phyloP scores from a whole-genome alignment of 2,329 filamentous ascomycete genomes.

The Decorospora gaudefroyi region DNA sequence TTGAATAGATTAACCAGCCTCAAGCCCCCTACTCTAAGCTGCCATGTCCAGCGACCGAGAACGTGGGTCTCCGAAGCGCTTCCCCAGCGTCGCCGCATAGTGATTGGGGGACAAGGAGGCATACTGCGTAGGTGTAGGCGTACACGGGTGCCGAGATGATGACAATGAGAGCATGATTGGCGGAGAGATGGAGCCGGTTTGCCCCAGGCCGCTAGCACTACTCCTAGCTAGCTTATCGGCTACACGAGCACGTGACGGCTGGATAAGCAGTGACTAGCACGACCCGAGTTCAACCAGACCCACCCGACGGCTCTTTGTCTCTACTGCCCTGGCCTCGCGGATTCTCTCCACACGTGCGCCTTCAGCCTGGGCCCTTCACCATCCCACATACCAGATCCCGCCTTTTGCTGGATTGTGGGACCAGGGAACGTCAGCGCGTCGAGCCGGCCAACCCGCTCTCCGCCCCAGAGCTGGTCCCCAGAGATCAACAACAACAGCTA shows the following conservation, averaged over 20 bases:
- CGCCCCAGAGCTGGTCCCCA: constrained; percentile 8
- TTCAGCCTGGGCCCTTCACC: no score
- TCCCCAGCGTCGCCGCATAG: constrained; percentile 3
- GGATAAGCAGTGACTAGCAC: constrained; percentile 2
- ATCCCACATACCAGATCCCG: constrained; percentile 2
- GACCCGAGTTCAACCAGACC: background rate
- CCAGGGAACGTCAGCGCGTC: constrained; percentile 8
- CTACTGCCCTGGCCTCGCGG: background rate
- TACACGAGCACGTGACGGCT: constrained; percentile 4
- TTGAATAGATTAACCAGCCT: constrained; percentile 25
- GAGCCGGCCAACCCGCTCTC: background rate
- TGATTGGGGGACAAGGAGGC: background rate
- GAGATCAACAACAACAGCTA: constrained; percentile 4
- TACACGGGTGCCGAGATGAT: constrained; percentile 9
- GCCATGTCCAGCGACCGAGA: constrained; percentile 12
- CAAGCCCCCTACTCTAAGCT: constrained; percentile 22
- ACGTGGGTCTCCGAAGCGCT: constrained; percentile 9
- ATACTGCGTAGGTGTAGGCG: no score
- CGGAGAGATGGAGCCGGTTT: constrained; percentile 7
- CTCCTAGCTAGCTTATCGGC: no score
- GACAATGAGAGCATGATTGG: constrained; percentile 12
- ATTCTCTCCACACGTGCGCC: constrained; percentile 5
- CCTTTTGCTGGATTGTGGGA: constrained; percentile 7
- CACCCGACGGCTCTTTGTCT: no score
- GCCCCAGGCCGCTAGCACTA: constrained; percentile 4